Conservation (phyloP, 805 yeast species). For the Wickerhamiella domercqiae region DNA sequence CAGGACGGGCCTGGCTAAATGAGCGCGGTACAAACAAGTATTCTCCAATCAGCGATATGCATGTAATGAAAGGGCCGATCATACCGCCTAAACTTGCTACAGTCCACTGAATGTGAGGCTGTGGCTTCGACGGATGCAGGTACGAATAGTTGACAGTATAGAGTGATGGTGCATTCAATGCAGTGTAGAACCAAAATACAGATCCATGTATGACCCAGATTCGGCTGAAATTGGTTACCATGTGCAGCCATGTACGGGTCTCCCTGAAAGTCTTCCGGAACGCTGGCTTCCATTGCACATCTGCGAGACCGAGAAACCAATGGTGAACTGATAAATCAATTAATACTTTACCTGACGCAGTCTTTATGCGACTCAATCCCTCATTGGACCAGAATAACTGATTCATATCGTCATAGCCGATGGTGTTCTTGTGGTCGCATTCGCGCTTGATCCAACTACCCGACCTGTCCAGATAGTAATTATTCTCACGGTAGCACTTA, state of each 20-base stretch:
- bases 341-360: slow-evolving; percentile 32
- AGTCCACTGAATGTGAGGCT: slow-evolving; percentile 37
- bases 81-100: slow-evolving; percentile 56
- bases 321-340: slow-evolving; percentile 40
- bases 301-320: slow-evolving; percentile 39
- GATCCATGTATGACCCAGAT: slow-evolving; percentile 66
- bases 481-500: slow-evolving; percentile 39
- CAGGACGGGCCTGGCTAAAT: slow-evolving; percentile 58
- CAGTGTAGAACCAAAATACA: slow-evolving; percentile 62
- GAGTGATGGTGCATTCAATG: slow-evolving; percentile 51
- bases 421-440: slow-evolving; percentile 49
- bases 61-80: slow-evolving; percentile 39
- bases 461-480: slow-evolving; percentile 29
- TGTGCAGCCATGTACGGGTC: slow-evolving; percentile 62
- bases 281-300: slow-evolving; percentile 50
- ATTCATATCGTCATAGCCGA: slow-evolving; percentile 84
- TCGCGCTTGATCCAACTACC: slow-evolving; percentile 35
- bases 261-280: slow-evolving; percentile 66
- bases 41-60: slow-evolving; percentile 44
- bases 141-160: slow-evolving; percentile 46
- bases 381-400: slow-evolving; percentile 73
- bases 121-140: slow-evolving; percentile 32
- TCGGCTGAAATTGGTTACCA: slow-evolving; percentile 56
- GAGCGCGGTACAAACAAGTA: slow-evolving; percentile 49
- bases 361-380: slow-evolving; percentile 43